Percentiles rank a stretch among this genome's conserved stretches.
These are phyloP conservation scores for Aspergillus thermomutatus DNA, from an alignment of 2,329 filamentous ascomycete species.

Conservation along the genomic window DNA sequence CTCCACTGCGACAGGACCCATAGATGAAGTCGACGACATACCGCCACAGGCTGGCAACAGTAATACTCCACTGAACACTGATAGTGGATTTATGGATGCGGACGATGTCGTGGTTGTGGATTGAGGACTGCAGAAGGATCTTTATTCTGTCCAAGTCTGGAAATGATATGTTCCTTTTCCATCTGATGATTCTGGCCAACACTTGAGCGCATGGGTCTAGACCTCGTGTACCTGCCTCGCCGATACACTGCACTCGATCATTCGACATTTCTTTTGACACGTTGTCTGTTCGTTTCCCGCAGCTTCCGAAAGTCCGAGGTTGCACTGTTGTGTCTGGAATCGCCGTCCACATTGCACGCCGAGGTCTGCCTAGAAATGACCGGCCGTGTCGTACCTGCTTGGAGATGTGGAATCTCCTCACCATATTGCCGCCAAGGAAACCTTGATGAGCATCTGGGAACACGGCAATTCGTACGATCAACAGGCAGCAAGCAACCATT, in stretches of 20 bases:
- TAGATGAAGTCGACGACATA: conserved; percentile 17
- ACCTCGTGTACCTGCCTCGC: not conserved
- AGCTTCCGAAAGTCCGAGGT: not conserved
- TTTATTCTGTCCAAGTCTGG: not conserved
- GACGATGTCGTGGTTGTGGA: conserved; percentile 37
- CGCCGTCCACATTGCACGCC: not conserved
- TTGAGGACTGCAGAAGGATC: conserved; percentile 6
- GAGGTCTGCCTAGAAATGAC: not conserved
- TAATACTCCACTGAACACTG: conserved; percentile 9
- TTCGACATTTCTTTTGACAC: not conserved
- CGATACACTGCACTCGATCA: not conserved
- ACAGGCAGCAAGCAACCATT: not conserved
- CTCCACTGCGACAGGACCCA: conserved; percentile 22
- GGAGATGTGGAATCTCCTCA: not conserved
- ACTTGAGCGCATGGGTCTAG: not conserved
- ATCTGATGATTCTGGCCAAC: not conserved
- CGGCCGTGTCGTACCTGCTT: not conserved
- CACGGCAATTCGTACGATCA: not conserved
- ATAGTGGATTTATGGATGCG: conserved; percentile 28
- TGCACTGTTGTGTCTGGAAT: not conserved
- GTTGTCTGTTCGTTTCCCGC: not conserved
- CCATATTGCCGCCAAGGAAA: not conserved
- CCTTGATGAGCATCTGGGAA: not conserved
- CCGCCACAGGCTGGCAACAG: conserved; percentile 12
- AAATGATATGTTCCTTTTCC: not conserved